Conservation (phyloP, 768 basidiomycete genomes). For the Podaxis sp. region DNA sequence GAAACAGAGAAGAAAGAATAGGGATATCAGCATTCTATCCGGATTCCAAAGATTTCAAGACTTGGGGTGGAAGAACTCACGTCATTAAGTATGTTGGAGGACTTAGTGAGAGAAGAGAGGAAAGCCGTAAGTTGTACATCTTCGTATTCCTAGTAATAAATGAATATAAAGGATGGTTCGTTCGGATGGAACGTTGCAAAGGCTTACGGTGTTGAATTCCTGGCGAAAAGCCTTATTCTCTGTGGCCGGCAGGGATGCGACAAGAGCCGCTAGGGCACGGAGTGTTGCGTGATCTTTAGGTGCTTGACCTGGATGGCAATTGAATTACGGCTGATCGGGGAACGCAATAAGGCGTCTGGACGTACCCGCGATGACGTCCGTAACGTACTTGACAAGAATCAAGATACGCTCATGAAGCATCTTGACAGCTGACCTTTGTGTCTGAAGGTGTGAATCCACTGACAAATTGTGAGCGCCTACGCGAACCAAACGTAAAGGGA, state of each 20-base stretch:
- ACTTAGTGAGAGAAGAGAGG: conserved; percentile 86
- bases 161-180: conserved; percentile 1
- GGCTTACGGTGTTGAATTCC: conserved; percentile 82
- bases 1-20: conserved; percentile 8
- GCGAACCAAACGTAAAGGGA: background rate
- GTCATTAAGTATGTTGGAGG: conserved; percentile 84
- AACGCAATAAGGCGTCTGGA: background rate
- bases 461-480: conserved; percentile 13
- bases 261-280: conserved; percentile 80
- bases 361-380: conserved; percentile 72
- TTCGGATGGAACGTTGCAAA: conserved; percentile 9
- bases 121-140: conserved; percentile 93
- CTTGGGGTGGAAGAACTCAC: conserved; percentile 44
- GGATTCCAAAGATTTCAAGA: background rate
- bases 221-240: conserved; percentile 80
- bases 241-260: conserved; percentile 87
- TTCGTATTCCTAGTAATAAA: conserved; percentile 75
- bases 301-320: conserved; percentile 54
- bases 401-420: conserved; percentile 94
- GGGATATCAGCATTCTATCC: conserved; percentile 7
- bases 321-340: background rate
- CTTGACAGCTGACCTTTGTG: conserved; percentile 92
- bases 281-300: conserved; percentile 77
- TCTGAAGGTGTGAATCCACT: conserved; percentile 91
- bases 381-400: conserved; percentile 84